Evolutionary conservation across 805 yeast species (phyloP).

Genomic region (Saccharomyces jurei): DNA sequence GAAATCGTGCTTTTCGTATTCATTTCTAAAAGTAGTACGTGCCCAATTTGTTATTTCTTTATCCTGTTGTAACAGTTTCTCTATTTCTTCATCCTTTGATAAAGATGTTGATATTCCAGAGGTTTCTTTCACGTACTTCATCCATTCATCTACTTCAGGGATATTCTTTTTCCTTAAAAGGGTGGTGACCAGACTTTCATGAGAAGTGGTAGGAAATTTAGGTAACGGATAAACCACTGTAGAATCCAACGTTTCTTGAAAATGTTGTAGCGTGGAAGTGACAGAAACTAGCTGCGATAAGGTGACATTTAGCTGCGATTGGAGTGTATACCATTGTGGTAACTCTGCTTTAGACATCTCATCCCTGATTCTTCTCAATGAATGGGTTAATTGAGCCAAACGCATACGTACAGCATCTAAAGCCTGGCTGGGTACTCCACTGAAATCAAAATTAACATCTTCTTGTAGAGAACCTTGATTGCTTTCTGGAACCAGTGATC

Average conservation of each 20-base stretch:
- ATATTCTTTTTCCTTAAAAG: slow-evolving; percentile 76
- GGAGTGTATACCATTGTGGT: slow-evolving; percentile 53
- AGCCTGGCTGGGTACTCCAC: slow-evolving; percentile 51
- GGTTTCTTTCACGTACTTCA: slow-evolving; percentile 38
- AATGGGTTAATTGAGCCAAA: slow-evolving; percentile 52
- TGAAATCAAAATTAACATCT: slow-evolving; percentile 10
- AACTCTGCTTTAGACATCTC: slow-evolving; percentile 41
- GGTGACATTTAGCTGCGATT: slow-evolving; percentile 75
- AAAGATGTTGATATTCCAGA: slow-evolving; percentile 25
- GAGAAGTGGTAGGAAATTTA: slow-evolving; percentile 75
- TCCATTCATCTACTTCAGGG: slow-evolving; percentile 90
- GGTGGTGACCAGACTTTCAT: slow-evolving; percentile 76
- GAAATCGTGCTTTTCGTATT: slow-evolving; percentile 50
- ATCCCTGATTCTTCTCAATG: slow-evolving; percentile 48
- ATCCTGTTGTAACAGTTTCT: slow-evolving; percentile 33
- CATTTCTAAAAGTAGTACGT: slow-evolving; percentile 41
- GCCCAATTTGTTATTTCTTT: slow-evolving; percentile 72
- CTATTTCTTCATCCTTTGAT: slow-evolving; percentile 20
- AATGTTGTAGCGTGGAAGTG: slow-evolving; percentile 57
- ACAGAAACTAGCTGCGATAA: slow-evolving; percentile 75
- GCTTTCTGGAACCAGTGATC: neutral
- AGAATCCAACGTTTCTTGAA: slow-evolving; percentile 47
- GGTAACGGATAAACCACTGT: slow-evolving; percentile 82
- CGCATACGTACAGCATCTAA: slow-evolving; percentile 57
- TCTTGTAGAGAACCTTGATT: slow-evolving; percentile 1